Conservation (phyloP, 108 stramenopile species). For the Cyclotella choctawhatcheeana region DNA sequence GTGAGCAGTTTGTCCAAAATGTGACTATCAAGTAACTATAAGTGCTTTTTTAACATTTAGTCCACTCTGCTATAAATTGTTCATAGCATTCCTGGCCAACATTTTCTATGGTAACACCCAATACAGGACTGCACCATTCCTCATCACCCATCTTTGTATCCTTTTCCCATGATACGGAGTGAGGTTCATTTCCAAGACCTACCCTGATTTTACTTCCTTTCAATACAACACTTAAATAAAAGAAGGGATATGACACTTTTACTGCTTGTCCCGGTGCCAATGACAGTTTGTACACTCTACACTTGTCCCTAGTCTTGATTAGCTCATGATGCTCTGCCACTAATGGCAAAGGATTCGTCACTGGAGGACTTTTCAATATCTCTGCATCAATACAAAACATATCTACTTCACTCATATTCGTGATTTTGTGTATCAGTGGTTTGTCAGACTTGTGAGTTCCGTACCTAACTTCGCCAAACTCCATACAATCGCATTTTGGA, state of each 20-base stretch:
- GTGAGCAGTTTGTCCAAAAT: no score
- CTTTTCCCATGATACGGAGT: constrained; percentile 36
- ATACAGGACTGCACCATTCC: constrained; percentile 57
- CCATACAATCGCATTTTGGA: constrained; percentile 64
- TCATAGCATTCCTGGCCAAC: constrained; percentile 48
- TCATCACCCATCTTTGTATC: constrained; percentile 41
- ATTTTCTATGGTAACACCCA: constrained; percentile 50
- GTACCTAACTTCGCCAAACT: constrained; percentile 65
- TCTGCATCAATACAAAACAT: constrained; percentile 80
- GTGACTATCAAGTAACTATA: no score
- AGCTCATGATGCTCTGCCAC: constrained; percentile 59
- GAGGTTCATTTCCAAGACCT: constrained; percentile 22
- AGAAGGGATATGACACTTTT: constrained; percentile 70
- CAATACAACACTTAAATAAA: constrained; percentile 60
- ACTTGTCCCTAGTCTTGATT: constrained; percentile 59
- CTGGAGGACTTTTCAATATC: constrained; percentile 63
- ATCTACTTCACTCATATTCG: constrained; percentile 45
- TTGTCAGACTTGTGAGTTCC: constrained; percentile 55
- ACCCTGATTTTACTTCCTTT: constrained; percentile 43
- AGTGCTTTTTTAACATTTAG: no score
- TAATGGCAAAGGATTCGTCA: constrained; percentile 45
- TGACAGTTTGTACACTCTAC: constrained; percentile 65
- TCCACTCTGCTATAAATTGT: constrained; percentile 74
- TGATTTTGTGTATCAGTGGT: constrained; percentile 73
- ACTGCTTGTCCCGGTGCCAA: constrained; percentile 62